Conservation (phyloP, 2,329 filamentous ascomycete species). For the Penicillium sp. region DNA sequence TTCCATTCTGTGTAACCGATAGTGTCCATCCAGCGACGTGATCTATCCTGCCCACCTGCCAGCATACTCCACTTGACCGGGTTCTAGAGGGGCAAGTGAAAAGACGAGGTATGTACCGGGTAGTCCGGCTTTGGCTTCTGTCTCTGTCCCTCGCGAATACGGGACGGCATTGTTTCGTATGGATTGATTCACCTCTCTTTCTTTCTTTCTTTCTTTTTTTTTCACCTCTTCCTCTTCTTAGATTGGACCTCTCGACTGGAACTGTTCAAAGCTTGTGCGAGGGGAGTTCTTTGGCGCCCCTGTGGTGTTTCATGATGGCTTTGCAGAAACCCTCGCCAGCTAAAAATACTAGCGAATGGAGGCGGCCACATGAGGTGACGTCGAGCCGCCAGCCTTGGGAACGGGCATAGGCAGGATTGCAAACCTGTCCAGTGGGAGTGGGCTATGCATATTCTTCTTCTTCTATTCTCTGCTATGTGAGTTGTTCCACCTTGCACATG, state of each 20-base stretch:
- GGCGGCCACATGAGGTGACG: not conserved
- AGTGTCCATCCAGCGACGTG: not conserved
- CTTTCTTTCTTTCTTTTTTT: no score
- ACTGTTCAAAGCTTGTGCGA: not conserved
- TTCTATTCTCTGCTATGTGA: no score
- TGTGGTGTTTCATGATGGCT: constrained; percentile 6
- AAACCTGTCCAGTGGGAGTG: no score
- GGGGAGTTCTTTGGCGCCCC: not conserved
- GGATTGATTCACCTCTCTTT: no score
- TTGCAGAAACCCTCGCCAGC: constrained; percentile 5
- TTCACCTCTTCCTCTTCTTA: not conserved
- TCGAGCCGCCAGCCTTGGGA: constrained; percentile 1
- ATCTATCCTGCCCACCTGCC: not conserved
- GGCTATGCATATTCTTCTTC: no score
- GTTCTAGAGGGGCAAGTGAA: not conserved
- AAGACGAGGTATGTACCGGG: not conserved
- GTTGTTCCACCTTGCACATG: not conserved
- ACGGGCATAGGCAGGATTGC: no score
- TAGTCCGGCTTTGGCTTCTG: not conserved
- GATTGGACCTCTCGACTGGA: not conserved
- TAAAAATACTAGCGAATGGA: constrained; percentile 14
- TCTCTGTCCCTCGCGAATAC: not conserved
- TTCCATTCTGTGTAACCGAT: not conserved
- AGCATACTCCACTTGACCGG: not conserved
- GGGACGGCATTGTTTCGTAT: not conserved